Evolutionary conservation across 2,329 filamentous ascomycete species (phyloP), one percentile per base, ranked within the genome.

Genomic region (Pleurostoma richardsiae): DNA sequence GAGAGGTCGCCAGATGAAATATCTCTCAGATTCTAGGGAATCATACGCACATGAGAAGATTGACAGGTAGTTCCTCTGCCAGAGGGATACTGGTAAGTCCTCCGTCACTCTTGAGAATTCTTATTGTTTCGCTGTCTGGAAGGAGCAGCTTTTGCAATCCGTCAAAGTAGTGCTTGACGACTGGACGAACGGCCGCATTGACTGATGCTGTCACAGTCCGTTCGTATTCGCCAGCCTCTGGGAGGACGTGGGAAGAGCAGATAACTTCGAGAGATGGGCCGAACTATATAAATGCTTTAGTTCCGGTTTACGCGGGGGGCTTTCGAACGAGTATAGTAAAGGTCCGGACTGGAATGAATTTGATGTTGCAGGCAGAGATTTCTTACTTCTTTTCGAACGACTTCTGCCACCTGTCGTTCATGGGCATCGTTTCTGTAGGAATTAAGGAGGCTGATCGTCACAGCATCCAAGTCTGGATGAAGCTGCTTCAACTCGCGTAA

Each of bases 51-150:
- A 74, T 74, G 11, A 74, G 57, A 31, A 74, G 69, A 43, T 69
- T 70, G n/a, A 75, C 72, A 0, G 72, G 72, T 2, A 71, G 54
- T 44, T 74, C 65, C 1, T 66, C 68, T 2, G 71, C 72, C 10
- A 74, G 58, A 3, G 63, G 59, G 3, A 73, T 54, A 10, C 70
- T 72, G 0, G 71, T 75, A 42, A 75, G 54, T 4, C 72, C 71
- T 5, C 72, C 72, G 49, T 76, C 72, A 11, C 69, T 73, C 52
- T 75, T 76, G 29, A 76, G 59, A 10, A 76, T 71, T 10, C 71
- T 68, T n/a, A 74, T 69, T 0, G 60, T 68, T 40, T 70, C 60
- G 8, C 65, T 72, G 40, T 75, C 70, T 0, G 59, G 52, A 3
- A 57, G 56, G 4, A 75, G 65, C 31, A 64, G 58, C 10, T 62